Percentiles rank a stretch among this genome's conserved stretches.
phyloP scores from a whole-genome alignment of 148 eudicot genomes.

The Linanthus parryae region DNA sequence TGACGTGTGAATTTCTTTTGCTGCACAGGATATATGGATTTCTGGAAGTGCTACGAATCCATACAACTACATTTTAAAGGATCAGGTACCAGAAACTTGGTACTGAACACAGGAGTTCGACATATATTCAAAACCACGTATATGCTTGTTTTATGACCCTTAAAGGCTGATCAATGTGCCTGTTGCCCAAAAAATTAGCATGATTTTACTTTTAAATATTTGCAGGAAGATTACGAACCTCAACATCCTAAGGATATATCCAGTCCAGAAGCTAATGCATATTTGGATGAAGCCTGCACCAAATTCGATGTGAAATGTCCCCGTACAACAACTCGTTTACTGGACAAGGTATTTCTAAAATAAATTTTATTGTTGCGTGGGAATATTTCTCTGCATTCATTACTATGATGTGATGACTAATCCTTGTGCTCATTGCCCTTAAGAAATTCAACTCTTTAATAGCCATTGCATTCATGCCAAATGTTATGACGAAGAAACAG shows the following conservation, averaged over 20 bases:
- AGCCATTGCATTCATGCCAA: no score
- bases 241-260: conserved; percentile 81
- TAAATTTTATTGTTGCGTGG: background rate
- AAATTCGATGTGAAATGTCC: conserved; percentile 86
- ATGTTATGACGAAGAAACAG: no score
- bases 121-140: conserved; percentile 76
- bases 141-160: no score
- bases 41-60: conserved; percentile 83
- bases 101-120: conserved; percentile 74
- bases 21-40: conserved; percentile 62
- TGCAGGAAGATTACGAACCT: conserved; percentile 74
- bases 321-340: conserved; percentile 74
- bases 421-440: no score
- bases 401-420: no score
- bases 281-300: conserved; percentile 63
- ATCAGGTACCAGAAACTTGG: conserved; percentile 80
- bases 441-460: no score
- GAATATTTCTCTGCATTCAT: no score
- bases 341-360: conserved; percentile 60
- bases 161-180: no score
- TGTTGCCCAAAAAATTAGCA: no score
- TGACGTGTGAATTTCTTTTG: conserved; percentile 3
- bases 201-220: background rate
- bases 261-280: conserved; percentile 61
- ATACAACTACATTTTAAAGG: conserved; percentile 67